Conservation (phyloP, 305 asterid genomes). For the Solanum hybrid region DNA sequence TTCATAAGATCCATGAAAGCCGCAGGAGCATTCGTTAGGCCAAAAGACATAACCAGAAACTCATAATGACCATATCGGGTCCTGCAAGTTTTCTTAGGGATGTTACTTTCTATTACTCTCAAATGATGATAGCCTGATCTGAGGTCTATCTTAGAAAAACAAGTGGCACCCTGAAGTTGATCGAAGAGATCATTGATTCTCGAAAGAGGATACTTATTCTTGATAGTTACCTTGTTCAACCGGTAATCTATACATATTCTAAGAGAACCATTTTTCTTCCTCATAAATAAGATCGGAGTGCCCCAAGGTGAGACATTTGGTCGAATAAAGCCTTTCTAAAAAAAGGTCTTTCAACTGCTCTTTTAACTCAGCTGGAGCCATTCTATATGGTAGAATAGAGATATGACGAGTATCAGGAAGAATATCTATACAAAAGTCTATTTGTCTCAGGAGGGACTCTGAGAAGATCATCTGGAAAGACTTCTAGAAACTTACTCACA, state of each 20-base stretch:
- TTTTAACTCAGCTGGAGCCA: neutral
- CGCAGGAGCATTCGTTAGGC: neutral
- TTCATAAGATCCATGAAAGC: neutral
- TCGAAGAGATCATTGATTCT: neutral
- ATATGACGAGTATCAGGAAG: neutral
- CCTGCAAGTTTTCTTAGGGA: neutral
- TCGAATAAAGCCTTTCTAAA: neutral
- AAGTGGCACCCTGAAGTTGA: neutral
- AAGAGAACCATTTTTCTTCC: neutral
- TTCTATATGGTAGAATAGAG: neutral
- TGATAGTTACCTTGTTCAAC: neutral
- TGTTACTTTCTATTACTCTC: too few species aligned
- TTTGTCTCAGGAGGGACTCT: neutral
- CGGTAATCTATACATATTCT: neutral
- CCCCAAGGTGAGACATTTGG: neutral
- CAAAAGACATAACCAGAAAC: too few species aligned
- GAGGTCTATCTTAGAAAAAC: too few species aligned
- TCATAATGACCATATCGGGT: neutral
- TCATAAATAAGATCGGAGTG: too few species aligned
- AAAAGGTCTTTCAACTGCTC: neutral
- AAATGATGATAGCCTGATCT: too few species aligned
- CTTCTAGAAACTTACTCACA: neutral
- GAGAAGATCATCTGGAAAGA: neutral
- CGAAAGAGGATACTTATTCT: neutral
- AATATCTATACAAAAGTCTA: neutral